These are phyloP conservation scores for Lepidopterella palustris DNA, from an alignment of 495 filamentous ascomycete species.

Conservation along the genomic window DNA sequence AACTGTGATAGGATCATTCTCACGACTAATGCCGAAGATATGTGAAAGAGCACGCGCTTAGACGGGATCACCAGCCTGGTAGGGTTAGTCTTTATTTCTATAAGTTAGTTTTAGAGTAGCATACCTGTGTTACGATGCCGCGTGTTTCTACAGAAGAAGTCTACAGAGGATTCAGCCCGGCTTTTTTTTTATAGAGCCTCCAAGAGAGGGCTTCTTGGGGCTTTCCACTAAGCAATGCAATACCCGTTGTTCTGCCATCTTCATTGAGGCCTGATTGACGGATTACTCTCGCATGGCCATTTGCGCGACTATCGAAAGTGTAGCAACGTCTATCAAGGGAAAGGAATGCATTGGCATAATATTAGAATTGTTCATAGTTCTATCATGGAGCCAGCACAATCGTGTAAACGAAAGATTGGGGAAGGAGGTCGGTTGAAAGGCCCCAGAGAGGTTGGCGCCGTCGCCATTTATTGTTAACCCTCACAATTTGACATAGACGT, in stretches of 20 bases:
- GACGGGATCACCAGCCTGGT: slow-evolving; percentile 2
- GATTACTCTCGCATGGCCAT: slow-evolving; percentile 44
- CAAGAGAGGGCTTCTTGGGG: slow-evolving; percentile 7
- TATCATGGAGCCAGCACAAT: slow-evolving; percentile 39
- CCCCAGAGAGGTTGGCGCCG: background rate
- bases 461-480: background rate
- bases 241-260: slow-evolving; percentile 39
- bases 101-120: background rate
- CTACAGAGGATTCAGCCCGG: slow-evolving; percentile 24
- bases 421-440: background rate
- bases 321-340: slow-evolving; percentile 27
- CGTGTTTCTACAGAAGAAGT: background rate
- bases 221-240: background rate
- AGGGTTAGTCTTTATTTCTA: slow-evolving; percentile 30
- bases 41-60: slow-evolving; percentile 17
- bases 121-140: background rate
- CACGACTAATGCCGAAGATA: slow-evolving; percentile 9
- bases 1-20: slow-evolving; percentile 30
- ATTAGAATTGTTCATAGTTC: too few relatives aligned
- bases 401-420: slow-evolving; percentile 38
- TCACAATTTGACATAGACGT: background rate
- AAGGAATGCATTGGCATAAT: too few relatives aligned
- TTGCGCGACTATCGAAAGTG: slow-evolving; percentile 34
- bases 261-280: slow-evolving; percentile 39
- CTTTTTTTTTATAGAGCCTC: background rate